These are phyloP conservation scores for Chaetomium tenue DNA, from an alignment of 495 filamentous ascomycete species.

Conservation along the genomic window DNA sequence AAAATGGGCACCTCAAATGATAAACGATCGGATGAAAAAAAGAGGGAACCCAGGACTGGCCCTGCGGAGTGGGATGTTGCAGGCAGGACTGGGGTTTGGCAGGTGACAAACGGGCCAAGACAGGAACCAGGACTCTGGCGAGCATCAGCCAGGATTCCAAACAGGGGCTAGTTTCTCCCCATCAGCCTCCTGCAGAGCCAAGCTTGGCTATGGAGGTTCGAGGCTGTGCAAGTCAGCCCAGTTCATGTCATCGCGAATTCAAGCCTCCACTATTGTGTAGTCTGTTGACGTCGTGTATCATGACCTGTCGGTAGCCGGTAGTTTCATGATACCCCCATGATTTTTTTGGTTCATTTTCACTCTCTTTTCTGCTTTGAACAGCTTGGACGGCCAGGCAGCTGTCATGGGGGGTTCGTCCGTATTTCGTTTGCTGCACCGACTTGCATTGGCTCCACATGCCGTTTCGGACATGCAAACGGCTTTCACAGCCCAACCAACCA, in stretches of 20 bases:
- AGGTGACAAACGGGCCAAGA: slow-evolving; percentile 11
- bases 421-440: not conserved
- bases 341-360: not conserved
- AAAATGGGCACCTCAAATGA: not conserved
- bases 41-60: slow-evolving; percentile 22
- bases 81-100: slow-evolving; percentile 3
- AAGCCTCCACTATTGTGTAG: not conserved
- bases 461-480: slow-evolving; percentile 1
- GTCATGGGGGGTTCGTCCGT: not conserved
- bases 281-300: not conserved
- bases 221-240: slow-evolving; percentile 20
- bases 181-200: slow-evolving; percentile 18
- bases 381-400: not conserved
- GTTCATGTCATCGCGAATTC: not conserved
- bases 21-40: slow-evolving; percentile 15
- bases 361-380: not conserved
- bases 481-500: slow-evolving; percentile 1
- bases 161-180: slow-evolving; percentile 20
- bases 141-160: slow-evolving; percentile 3
- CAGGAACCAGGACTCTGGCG: not conserved
- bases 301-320: not conserved
- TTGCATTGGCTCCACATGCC: slow-evolving; percentile 1
- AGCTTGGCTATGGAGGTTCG: not conserved
- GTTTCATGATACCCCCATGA: not conserved
- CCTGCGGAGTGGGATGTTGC: not conserved